phyloP scores from a whole-genome alignment of 2,329 filamentous ascomycete species.

The Paecilomyces formosus region DNA sequence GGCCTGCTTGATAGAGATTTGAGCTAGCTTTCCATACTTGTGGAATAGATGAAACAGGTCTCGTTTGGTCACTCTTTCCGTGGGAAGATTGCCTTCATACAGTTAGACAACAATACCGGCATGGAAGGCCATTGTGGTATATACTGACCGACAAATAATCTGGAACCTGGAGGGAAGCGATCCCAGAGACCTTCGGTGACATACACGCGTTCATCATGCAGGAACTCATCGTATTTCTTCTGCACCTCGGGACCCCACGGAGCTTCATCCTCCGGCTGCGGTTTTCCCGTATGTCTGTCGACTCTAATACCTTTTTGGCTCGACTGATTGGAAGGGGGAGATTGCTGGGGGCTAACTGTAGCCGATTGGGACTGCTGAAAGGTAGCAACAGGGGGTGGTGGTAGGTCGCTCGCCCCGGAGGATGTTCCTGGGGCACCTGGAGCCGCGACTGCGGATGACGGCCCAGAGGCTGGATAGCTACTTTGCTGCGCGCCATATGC shows the following conservation, averaged over 20 bases:
- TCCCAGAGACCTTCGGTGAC: slow-evolving; percentile 47
- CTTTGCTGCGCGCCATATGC: slow-evolving; percentile 25
- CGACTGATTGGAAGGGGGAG: slow-evolving; percentile 9
- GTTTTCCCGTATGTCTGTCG: slow-evolving; percentile 18
- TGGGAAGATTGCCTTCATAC: slow-evolving; percentile 72
- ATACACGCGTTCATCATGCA: slow-evolving; percentile 44
- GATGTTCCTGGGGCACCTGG: slow-evolving; percentile 29
- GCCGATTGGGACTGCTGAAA: slow-evolving; percentile 27
- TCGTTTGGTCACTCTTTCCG: slow-evolving; percentile 85
- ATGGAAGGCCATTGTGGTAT: background rate
- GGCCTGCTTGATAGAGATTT: slow-evolving; percentile 93
- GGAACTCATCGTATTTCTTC: slow-evolving; percentile 43
- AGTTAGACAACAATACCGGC: background rate
- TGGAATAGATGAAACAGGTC: slow-evolving; percentile 91
- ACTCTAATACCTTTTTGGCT: slow-evolving; percentile 16
- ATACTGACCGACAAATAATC: slow-evolving; percentile 42
- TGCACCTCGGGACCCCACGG: slow-evolving; percentile 43
- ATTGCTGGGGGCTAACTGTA: slow-evolving; percentile 16
- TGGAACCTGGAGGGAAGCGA: slow-evolving; percentile 41
- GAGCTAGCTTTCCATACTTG: slow-evolving; percentile 75
- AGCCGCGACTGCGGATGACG: slow-evolving; percentile 14
- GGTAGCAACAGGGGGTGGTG: slow-evolving; percentile 33
- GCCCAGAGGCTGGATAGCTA: slow-evolving; percentile 23
- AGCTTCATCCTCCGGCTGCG: slow-evolving; percentile 31
- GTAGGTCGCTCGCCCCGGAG: slow-evolving; percentile 26